phyloP scores from a whole-genome alignment of 2,329 filamentous ascomycete genomes.

The Cucurbitaria berberidis region DNA sequence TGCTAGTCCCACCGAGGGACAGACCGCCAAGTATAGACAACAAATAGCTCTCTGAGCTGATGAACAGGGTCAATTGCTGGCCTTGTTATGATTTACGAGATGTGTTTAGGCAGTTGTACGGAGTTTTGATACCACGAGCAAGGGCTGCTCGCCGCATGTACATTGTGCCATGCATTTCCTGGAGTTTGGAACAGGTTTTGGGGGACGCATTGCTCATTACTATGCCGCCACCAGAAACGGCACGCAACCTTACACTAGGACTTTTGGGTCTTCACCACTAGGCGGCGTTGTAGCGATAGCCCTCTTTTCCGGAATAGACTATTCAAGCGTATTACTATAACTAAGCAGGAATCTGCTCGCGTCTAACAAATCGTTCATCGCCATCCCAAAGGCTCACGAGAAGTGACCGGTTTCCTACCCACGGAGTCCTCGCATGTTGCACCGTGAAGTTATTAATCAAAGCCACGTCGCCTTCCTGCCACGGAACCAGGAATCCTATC shows the following conservation, averaged over 20 bases:
- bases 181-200: conserved; percentile 19
- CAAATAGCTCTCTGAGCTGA: not conserved
- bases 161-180: conserved; percentile 13
- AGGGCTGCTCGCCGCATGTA: conserved; percentile 15
- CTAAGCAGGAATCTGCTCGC: not conserved
- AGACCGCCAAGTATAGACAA: not conserved
- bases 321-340: too few relatives aligned
- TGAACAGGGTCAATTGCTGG: not conserved
- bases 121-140: conserved; percentile 31
- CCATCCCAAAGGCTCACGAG: not conserved
- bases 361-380: not conserved
- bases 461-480: not conserved
- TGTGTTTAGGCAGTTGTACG: conserved; percentile 22
- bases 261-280: too few relatives aligned
- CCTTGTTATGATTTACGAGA: conserved; percentile 27
- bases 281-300: too few relatives aligned
- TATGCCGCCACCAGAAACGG: too few relatives aligned
- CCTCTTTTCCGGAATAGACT: too few relatives aligned
- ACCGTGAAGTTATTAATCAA: not conserved
- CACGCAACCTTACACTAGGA: too few relatives aligned
- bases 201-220: too few relatives aligned
- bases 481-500: not conserved
- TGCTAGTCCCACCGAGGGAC: not conserved
- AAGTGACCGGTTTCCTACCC: not conserved
- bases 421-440: not conserved